phyloP scores from a whole-genome alignment of 768 basidiomycete genomes.

The Mycena latifolia region DNA sequence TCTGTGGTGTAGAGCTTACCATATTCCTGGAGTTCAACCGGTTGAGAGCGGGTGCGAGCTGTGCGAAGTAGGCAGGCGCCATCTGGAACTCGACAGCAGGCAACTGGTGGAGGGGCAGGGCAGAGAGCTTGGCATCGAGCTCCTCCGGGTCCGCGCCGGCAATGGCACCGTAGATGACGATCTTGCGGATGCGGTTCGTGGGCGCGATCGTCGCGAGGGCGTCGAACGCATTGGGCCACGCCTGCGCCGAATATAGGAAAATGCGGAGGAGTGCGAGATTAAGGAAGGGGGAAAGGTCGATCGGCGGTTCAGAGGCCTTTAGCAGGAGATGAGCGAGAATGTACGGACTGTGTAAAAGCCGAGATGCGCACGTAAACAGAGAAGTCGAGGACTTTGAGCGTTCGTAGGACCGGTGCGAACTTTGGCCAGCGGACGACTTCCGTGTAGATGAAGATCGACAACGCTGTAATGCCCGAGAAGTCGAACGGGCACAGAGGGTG shows the following conservation, averaged over 20 bases:
- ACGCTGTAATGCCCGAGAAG: not conserved
- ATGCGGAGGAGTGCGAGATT: not conserved
- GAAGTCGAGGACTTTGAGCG: not conserved
- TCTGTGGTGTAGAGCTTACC: too few relatives aligned
- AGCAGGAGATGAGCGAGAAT: not conserved
- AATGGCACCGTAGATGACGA: not conserved
- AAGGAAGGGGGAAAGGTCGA: not conserved
- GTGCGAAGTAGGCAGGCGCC: too few relatives aligned
- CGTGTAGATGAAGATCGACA: not conserved
- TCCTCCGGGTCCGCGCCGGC: not conserved
- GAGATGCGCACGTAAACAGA: not conserved
- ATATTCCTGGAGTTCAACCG: too few relatives aligned
- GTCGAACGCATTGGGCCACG: not conserved
- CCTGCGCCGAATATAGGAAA: not conserved
- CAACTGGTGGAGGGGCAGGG: too few relatives aligned
- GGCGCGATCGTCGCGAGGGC: not conserved
- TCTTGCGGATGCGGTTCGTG: not conserved
- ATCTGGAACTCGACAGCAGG: too few relatives aligned
- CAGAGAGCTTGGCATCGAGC: too few relatives aligned
- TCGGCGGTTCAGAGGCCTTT: not conserved
- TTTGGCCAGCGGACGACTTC: not conserved
- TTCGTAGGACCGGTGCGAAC: not conserved
- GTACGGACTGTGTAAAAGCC: too few relatives aligned
- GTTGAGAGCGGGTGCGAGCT: too few relatives aligned
- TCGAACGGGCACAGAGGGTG: not conserved